These are phyloP conservation scores for Capsicum baccatum DNA, from an alignment of 257 asterid genomes.

Conservation along the genomic window DNA sequence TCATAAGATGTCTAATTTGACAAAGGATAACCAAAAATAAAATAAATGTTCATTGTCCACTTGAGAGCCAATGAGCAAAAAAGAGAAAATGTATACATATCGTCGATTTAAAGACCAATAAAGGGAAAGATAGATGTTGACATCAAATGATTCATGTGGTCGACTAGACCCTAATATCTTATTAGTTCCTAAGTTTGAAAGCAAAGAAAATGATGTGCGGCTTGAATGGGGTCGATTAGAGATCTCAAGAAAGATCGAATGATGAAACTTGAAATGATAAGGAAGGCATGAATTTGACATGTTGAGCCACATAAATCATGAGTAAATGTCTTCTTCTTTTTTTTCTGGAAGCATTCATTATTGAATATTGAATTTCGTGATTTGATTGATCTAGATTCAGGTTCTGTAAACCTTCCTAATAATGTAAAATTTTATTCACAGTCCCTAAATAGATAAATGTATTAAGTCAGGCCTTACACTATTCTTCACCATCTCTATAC, in stretches of 20 bases:
- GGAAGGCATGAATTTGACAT: background rate
- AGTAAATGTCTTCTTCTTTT: background rate
- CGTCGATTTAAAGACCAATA: background rate
- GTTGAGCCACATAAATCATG: background rate
- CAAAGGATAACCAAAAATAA: background rate
- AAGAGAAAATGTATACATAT: background rate
- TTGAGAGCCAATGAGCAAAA: background rate
- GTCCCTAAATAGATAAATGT: background rate
- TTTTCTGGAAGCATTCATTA: too few species aligned
- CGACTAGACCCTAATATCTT: background rate
- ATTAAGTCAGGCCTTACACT: background rate
- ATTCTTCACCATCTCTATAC: too few species aligned
- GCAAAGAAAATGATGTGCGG: background rate
- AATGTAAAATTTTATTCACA: background rate
- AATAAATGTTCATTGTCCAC: background rate
- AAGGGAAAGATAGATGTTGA: background rate
- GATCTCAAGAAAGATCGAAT: conserved; percentile 15
- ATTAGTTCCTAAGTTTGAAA: background rate
- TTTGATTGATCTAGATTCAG: too few species aligned
- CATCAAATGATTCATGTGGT: background rate
- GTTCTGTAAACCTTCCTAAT: background rate
- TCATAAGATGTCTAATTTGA: too few species aligned
- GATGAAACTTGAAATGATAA: background rate
- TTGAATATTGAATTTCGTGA: background rate
- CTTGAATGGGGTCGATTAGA: background rate